phyloP scores from a whole-genome alignment of 306 rosid genomes.

The Quercus dentata region DNA sequence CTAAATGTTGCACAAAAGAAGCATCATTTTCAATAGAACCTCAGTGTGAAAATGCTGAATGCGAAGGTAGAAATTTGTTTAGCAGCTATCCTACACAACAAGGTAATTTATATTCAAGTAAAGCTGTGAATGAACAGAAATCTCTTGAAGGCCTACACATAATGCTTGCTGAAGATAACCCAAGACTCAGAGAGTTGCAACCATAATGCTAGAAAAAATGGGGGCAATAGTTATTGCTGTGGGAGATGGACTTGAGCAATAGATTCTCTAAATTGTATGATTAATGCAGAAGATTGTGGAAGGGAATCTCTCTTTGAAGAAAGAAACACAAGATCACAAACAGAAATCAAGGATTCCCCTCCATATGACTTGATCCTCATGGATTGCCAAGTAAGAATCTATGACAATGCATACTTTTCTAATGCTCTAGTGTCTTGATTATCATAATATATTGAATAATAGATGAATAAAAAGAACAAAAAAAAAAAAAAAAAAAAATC shows the following conservation, averaged over 20 bases:
- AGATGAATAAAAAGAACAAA: background rate
- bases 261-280: constrained; percentile 65
- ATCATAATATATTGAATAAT: background rate
- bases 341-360: constrained; percentile 33
- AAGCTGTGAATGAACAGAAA: constrained; percentile 42
- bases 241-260: constrained; percentile 92
- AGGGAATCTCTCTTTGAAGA: constrained; percentile 41
- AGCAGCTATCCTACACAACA: constrained; percentile 15
- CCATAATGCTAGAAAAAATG: constrained; percentile 97
- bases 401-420: background rate
- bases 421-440: background rate
- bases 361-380: constrained; percentile 83
- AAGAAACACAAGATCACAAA: constrained; percentile 38
- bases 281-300: constrained; percentile 38
- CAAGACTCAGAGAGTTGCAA: constrained; percentile 95
- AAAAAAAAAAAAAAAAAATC: background rate
- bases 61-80: constrained; percentile 25
- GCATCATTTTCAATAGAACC: constrained; percentile 26
- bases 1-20: constrained; percentile 18
- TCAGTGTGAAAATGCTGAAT: constrained; percentile 30
- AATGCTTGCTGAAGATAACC: constrained; percentile 94
- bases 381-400: constrained; percentile 90
- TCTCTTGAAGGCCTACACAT: constrained; percentile 83
- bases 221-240: constrained; percentile 86
- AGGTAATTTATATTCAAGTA: constrained; percentile 33